A percentile compares a stretch with the other conserved stretches of the same genome.
phyloP scores from a whole-genome alignment of 2,329 filamentous ascomycete genomes.

The Botryotinia globosa region DNA sequence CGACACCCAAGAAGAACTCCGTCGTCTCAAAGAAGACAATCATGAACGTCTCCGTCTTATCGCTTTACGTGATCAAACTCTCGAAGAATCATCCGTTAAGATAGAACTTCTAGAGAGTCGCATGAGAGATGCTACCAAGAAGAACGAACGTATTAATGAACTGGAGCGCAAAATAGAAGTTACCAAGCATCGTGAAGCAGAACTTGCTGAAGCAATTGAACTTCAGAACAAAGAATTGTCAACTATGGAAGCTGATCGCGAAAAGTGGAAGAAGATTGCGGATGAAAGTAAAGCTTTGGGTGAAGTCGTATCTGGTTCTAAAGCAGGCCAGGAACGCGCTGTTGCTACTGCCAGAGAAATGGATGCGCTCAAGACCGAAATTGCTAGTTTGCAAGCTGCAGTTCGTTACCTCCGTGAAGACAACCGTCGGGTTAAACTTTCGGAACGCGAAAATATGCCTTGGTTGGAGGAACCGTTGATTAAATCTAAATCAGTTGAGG shows the following conservation, averaged over 20 bases:
- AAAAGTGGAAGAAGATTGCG: conserved; percentile 70
- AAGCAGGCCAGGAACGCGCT: conserved; percentile 62
- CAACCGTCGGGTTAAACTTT: conserved; percentile 58
- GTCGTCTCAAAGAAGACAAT: conserved; percentile 75
- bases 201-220: conserved; percentile 62
- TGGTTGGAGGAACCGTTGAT: conserved; percentile 64
- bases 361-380: conserved; percentile 67
- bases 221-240: conserved; percentile 66
- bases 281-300: conserved; percentile 58
- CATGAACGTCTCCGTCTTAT: conserved; percentile 71
- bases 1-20: conserved; percentile 82
- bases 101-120: conserved; percentile 89
- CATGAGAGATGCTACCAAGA: conserved; percentile 79
- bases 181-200: conserved; percentile 49
- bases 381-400: conserved; percentile 61
- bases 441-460: conserved; percentile 44
- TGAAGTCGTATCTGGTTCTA: conserved; percentile 47
- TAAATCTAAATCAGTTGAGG: conserved; percentile 42
- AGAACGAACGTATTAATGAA: conserved; percentile 65
- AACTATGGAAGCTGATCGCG: conserved; percentile 61
- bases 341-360: conserved; percentile 71
- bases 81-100: conserved; percentile 85
- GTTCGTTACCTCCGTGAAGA: conserved; percentile 68
- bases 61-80: conserved; percentile 72
- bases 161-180: conserved; percentile 59